Base-by-base conservation (phyloP, 1,284 basidiomycete species). In the Naganishia cerealis region DNA sequence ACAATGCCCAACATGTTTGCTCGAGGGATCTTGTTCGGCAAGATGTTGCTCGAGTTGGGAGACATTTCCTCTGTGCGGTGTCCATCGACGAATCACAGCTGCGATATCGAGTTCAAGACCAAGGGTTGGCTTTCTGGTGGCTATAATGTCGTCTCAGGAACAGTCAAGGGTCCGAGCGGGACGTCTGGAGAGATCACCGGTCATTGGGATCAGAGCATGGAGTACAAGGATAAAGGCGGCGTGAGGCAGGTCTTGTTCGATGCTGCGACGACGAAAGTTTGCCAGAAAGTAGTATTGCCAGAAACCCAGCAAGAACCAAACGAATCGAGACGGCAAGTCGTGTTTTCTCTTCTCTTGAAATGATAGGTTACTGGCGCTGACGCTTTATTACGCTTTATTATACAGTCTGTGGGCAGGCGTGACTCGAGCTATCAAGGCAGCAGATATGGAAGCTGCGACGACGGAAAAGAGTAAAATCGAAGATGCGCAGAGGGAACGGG, bases 81-180 rank as follows among this genome's bases (percentile, higher is more conserved):
- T 81, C 88, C 90, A 71, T 86, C 86, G 73, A 88, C 87, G 58
- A 87, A 88, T 38, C 81, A 93, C 71, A 82, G 80, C 55, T 91
- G 90, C 71, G 93, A 97, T 76, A 83, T 99, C 50, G 94, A 97
- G 74, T 99, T 99, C 84, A 99, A 98, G 84, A 96, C 93, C 29
- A 98, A 97, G 86, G 95, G 95, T 29, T 99, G 95, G 85, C 97
- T 97, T 79, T 94, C 92, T 0, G 95, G 95, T 18, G 90, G 90
- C 33, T 98, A 99, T 83, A 99, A 99, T 77, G 87, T 89, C 29
- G 88, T 99, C 68, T 80, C 86, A 5, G 96, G 94, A 39, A 87
- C 88, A 71, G 86, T 98, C 72, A 88, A 88, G 72, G 77, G 78
- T 1, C 78, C 80, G 0, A 85, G 84, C 69, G 83, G 84, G n/a